These are phyloP conservation scores for Epichloe festucae DNA, from an alignment of 2,329 filamentous ascomycete species.

Conservation along the genomic window DNA sequence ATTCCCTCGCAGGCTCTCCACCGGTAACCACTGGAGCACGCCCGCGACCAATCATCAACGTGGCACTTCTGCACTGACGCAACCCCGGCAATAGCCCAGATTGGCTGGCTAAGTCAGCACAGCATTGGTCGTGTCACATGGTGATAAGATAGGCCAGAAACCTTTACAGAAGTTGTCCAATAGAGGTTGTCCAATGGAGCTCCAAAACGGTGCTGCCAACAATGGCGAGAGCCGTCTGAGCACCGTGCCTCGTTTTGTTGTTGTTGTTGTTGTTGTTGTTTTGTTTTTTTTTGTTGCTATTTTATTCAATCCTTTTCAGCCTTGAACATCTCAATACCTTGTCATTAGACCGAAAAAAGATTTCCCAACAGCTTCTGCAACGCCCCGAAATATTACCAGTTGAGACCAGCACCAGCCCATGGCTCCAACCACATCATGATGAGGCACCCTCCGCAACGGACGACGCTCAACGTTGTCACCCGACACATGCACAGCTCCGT, in stretches of 20 bases:
- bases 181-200: no score
- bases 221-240: no score
- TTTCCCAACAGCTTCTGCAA: neutral
- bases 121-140: neutral
- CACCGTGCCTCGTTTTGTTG: no score
- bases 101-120: no score
- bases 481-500: slow-evolving; percentile 18
- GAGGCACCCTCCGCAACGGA: slow-evolving; percentile 20
- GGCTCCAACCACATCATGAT: slow-evolving; percentile 15
- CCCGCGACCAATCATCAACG: neutral
- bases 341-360: neutral
- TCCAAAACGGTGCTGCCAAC: no score
- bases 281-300: no score
- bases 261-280: no score
- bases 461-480: slow-evolving; percentile 17
- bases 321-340: neutral
- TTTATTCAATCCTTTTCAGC: no score
- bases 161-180: no score
- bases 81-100: no score
- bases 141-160: neutral
- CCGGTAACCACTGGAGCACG: no score
- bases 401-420: slow-evolving; percentile 7
- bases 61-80: neutral
- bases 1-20: neutral
- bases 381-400: neutral